phyloP scores from a whole-genome alignment of 1,284 basidiomycete species.

The Earliella scabrosa region DNA sequence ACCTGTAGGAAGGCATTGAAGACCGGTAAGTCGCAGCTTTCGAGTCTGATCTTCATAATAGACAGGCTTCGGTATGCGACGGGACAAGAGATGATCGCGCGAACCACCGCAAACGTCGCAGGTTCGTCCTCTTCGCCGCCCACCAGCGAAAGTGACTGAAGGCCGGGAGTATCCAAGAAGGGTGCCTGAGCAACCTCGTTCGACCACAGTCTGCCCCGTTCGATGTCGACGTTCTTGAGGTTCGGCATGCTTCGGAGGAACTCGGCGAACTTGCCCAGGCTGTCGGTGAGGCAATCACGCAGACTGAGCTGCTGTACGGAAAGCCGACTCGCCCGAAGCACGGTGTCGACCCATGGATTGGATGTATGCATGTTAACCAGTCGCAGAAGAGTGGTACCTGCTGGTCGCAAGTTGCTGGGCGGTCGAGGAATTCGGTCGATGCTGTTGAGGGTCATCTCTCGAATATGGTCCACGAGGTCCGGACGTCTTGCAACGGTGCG shows the following conservation, averaged over 20 bases:
- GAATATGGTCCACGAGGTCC: constrained; percentile 13
- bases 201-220: not conserved
- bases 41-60: constrained; percentile 1
- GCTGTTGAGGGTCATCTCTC: constrained; percentile 11
- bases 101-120: not conserved
- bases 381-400: constrained; percentile 3
- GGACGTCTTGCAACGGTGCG: constrained; percentile 13
- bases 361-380: constrained; percentile 2
- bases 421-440: not conserved
- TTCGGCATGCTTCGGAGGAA: not conserved
- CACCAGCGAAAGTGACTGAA: constrained; percentile 4
- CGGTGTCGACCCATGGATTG: not conserved
- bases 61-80: constrained; percentile 1
- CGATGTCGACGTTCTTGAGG: constrained; percentile 6
- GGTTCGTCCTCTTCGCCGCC: not conserved
- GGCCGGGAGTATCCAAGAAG: not conserved
- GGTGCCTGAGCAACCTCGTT: not conserved
- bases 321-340: not conserved
- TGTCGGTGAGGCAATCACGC: not conserved
- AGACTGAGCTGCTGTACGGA: constrained; percentile 8
- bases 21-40: not conserved
- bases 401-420: not conserved
- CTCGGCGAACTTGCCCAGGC: not conserved
- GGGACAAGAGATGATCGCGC: not conserved
- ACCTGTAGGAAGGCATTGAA: constrained; percentile 10